These are phyloP conservation scores for Fusarium oligoseptatum DNA, from an alignment of 2,329 filamentous ascomycete species.

Conservation along the genomic window DNA sequence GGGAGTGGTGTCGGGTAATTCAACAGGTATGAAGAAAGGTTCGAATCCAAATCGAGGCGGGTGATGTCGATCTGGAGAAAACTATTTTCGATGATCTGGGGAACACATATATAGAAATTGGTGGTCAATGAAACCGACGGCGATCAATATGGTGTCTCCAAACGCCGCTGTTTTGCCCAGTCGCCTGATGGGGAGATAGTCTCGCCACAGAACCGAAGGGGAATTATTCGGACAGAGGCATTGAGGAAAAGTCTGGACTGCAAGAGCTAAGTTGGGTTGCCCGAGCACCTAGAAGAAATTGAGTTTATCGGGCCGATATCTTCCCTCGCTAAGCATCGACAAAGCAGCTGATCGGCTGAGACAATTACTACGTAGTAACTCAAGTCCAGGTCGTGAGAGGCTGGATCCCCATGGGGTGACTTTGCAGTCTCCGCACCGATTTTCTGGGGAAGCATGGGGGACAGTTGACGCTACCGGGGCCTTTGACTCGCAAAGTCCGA, in stretches of 20 bases:
- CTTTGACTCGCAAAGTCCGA: background rate
- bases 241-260: background rate
- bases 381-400: background rate
- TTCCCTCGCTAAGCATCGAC: background rate
- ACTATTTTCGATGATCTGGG: background rate
- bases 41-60: background rate
- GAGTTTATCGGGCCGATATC: background rate
- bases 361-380: background rate
- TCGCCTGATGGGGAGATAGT: background rate
- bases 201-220: background rate
- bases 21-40: background rate
- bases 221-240: slow-evolving; percentile 1
- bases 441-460: background rate
- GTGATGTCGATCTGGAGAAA: background rate
- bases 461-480: background rate
- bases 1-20: background rate
- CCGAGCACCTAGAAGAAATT: background rate
- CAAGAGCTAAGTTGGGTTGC: background rate
- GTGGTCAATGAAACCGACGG: background rate
- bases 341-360: background rate
- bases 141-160: background rate
- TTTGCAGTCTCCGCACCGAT: background rate
- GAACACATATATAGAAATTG: background rate
- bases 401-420: background rate
- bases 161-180: background rate